Percentiles rank a stretch among this genome's conserved stretches.
These are phyloP conservation scores for Bonia amplexicaulis DNA, from an alignment of 176 grass and related monocot genomes.

Conservation along the genomic window DNA sequence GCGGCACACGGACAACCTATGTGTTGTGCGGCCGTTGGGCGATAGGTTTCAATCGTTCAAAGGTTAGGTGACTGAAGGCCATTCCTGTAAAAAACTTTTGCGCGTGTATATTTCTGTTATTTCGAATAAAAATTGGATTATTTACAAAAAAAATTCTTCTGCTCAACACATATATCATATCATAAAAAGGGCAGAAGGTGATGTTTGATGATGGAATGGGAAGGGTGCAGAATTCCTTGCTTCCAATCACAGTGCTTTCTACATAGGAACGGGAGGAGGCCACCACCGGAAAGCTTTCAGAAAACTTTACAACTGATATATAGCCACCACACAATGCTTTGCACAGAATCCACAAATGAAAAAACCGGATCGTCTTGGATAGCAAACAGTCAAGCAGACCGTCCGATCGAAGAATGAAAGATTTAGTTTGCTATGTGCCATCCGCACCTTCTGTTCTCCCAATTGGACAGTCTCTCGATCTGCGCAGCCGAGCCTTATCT, in stretches of 20 bases:
- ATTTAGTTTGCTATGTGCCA: neutral
- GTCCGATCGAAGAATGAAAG: neutral
- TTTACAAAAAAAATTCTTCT: neutral
- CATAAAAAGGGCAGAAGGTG: neutral
- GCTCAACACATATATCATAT: neutral
- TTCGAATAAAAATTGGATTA: too few species aligned
- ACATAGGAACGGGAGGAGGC: neutral
- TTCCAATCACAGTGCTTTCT: neutral
- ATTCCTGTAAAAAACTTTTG: too few species aligned
- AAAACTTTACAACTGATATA: neutral
- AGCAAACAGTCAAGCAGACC: neutral
- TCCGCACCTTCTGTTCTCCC: neutral
- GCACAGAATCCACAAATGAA: neutral
- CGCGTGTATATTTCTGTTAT: too few species aligned
- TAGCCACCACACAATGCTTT: neutral
- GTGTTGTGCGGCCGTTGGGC: too few species aligned
- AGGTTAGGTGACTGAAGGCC: too few species aligned
- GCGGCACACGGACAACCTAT: too few species aligned
- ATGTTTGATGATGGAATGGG: conserved; percentile 14
- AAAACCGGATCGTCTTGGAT: neutral
- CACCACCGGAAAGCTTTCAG: neutral
- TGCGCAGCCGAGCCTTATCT: conserved; percentile 14
- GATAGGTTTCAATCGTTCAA: too few species aligned
- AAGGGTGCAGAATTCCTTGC: conserved; percentile 25
- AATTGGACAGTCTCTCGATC: neutral